A percentile compares a stretch with the other conserved stretches of the same genome.
Conservation (phyloP, 208 protist species). For the Naegleria lovaniensis region DNA sequence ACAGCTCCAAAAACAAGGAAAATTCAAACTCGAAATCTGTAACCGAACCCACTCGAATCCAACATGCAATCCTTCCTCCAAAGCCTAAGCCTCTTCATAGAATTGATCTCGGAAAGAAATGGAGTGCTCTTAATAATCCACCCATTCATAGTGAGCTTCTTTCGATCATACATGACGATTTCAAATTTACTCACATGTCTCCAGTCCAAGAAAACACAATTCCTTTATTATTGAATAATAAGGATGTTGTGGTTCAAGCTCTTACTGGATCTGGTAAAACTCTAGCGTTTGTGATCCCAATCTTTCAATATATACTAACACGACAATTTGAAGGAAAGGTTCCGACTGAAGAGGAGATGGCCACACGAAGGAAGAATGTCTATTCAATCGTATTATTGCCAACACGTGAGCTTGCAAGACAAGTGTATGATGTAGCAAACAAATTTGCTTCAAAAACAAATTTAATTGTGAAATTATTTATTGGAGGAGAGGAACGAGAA, state of each 20-base stretch:
- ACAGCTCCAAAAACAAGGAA: background rate
- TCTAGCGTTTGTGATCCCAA: constrained; percentile 79
- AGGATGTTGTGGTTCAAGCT: constrained; percentile 83
- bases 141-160: background rate
- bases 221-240: constrained; percentile 71
- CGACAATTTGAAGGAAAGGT: constrained; percentile 42
- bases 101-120: background rate
- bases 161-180: constrained; percentile 35
- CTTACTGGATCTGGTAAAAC: constrained; percentile 86
- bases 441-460: constrained; percentile 61
- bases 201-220: constrained; percentile 81
- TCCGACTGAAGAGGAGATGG: constrained; percentile 40
- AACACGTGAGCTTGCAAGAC: constrained; percentile 85
- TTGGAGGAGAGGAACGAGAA: constrained; percentile 70
- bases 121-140: background rate
- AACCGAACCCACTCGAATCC: no score
- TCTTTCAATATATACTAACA: constrained; percentile 70
- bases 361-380: constrained; percentile 59
- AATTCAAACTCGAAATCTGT: no score
- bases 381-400: constrained; percentile 75
- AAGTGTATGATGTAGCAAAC: constrained; percentile 70
- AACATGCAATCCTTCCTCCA: background rate
- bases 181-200: constrained; percentile 72
- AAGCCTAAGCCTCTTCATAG: background rate
- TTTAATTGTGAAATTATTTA: constrained; percentile 59